A percentile compares a stretch with the other conserved stretches of the same genome.
Conservation (phyloP, 805 yeast species). For the Priceomyces melissophilus region DNA sequence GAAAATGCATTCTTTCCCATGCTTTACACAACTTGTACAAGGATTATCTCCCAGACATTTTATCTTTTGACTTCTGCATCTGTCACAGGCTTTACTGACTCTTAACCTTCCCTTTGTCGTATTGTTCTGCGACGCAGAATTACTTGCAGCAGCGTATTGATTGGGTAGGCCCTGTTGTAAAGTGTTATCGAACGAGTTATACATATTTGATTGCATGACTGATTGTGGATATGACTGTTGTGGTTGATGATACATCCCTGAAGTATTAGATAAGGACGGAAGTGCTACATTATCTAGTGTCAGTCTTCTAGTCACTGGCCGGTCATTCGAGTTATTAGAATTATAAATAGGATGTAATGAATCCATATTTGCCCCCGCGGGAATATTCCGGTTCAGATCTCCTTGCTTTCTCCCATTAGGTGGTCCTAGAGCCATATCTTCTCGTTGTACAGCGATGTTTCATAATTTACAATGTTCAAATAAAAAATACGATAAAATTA, state of each 20-base stretch:
- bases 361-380: background rate
- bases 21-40: constrained; percentile 45
- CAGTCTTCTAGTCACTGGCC: constrained; percentile 1
- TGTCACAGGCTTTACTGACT: constrained; percentile 53
- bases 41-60: constrained; percentile 56
- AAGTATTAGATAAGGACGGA: too few relatives aligned
- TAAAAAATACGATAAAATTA: too few relatives aligned
- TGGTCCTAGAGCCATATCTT: too few relatives aligned
- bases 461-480: too few relatives aligned
- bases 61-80: constrained; percentile 53
- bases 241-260: too few relatives aligned
- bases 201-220: background rate
- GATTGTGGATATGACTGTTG: background rate
- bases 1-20: constrained; percentile 32
- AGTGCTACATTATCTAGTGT: too few relatives aligned
- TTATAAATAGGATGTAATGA: background rate
- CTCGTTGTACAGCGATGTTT: too few relatives aligned
- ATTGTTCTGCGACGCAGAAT: background rate
- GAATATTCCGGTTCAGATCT: background rate
- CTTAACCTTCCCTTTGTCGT: constrained; percentile 27
- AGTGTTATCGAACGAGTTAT: background rate
- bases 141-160: background rate
- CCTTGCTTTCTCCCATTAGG: background rate
- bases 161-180: background rate
- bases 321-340: constrained; percentile 3